Evolutionary conservation across 306 rosid species (phyloP).

Genomic region (Parietaria judaica): DNA sequence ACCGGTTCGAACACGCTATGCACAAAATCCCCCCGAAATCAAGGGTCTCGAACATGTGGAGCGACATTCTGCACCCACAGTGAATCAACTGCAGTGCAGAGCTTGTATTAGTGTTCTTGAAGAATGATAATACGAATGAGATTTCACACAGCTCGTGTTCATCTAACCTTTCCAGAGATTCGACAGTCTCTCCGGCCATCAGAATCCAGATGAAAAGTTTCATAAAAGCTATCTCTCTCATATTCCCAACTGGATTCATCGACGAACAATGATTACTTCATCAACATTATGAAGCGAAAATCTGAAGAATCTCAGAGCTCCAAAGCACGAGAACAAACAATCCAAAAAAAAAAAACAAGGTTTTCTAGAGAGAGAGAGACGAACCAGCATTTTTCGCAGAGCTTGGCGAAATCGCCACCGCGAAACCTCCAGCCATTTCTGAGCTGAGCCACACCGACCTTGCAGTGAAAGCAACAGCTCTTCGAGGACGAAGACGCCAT

Average conservation of each 20-base stretch:
- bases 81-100: conserved; percentile 23
- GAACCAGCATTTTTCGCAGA: no score
- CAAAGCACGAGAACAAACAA: no score
- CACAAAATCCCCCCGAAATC: conserved; percentile 24
- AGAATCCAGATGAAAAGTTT: conserved; percentile 15
- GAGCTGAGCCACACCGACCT: no score
- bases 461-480: no score
- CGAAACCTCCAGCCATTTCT: no score
- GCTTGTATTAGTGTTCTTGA: background rate
- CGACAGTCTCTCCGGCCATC: conserved; percentile 29
- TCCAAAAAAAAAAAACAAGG: no score
- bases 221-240: conserved; percentile 17
- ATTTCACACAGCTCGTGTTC: background rate
- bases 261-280: conserved; percentile 1
- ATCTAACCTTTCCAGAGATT: conserved; percentile 23
- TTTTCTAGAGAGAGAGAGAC: no score
- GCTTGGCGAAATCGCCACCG: no score
- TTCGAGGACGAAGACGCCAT: no score
- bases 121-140: background rate
- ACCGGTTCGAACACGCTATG: conserved; percentile 5
- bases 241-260: conserved; percentile 19
- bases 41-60: background rate
- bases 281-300: no score
- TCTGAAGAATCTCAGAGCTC: no score
- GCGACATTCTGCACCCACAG: conserved; percentile 27